Percentiles rank a stretch among this genome's conserved stretches.
phyloP scores from a whole-genome alignment of 495 filamentous ascomycete genomes.

The Trichoderma parareesei region DNA sequence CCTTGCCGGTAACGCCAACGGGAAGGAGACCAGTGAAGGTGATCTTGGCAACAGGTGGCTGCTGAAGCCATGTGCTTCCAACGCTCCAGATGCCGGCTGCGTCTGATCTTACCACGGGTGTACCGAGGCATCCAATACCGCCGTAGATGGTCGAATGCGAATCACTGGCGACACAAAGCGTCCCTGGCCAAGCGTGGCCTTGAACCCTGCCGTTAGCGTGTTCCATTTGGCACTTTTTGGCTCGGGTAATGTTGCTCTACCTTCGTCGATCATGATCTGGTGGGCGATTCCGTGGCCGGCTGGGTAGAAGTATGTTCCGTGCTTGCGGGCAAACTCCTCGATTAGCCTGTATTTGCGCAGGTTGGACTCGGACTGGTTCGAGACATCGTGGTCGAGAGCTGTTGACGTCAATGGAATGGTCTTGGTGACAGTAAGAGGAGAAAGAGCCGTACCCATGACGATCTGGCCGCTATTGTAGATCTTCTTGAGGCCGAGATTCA shows the following conservation, averaged over 20 bases:
- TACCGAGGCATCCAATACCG: conserved; percentile 59
- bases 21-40: conserved; percentile 70
- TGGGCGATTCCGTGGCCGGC: conserved; percentile 81
- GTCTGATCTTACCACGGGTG: conserved; percentile 73
- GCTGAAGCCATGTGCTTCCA: conserved; percentile 65
- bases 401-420: no score
- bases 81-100: conserved; percentile 78
- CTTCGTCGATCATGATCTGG: conserved; percentile 81
- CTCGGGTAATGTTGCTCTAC: no score
- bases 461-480: conserved; percentile 67
- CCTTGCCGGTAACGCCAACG: conserved; percentile 82
- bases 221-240: no score
- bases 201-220: no score
- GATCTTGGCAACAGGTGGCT: conserved; percentile 76
- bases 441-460: conserved; percentile 45
- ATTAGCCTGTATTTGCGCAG: conserved; percentile 80
- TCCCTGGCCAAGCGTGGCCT: conserved; percentile 61
- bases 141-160: conserved; percentile 79
- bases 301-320: conserved; percentile 78
- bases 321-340: conserved; percentile 73
- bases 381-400: conserved; percentile 88
- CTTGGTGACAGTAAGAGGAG: no score
- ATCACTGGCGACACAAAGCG: conserved; percentile 66
- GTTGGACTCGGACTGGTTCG: conserved; percentile 77
- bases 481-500: conserved; percentile 74